Evolutionary conservation across 1,139 yeast genomes (phyloP), one percentile per base, ranked within the genome.

Genomic region (Hanseniaspora uvarum): DNA sequence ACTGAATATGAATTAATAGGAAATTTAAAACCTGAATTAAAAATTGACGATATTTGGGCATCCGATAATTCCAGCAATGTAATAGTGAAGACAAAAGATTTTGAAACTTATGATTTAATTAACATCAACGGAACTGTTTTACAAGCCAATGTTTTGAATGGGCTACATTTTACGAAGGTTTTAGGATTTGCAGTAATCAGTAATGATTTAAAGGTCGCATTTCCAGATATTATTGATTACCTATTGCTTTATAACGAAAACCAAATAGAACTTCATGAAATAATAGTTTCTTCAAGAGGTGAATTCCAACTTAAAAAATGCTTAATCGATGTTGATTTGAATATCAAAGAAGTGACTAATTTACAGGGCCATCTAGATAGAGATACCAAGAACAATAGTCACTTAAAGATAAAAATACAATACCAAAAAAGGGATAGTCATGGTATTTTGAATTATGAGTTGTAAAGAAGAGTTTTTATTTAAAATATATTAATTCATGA

Each of bases 171-270:
- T 36, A 5, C 16, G 10, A 21, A 21, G 18, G 11, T 49, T 3
- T 3, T 37, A 16, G 39, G 41, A 6, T 50, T 50, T 50, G 48
- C 26, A 5, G 44, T 24, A n/a, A n/a, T 50, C 14, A 16, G 37
- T 24, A 19, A 23, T 36, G 28, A 12, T 11, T 46, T 50, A 4
- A 41, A 50, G 33, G 43, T 36, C 14, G 40, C 19, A 5, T 44
- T 21, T 30, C 21, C 49, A 0, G 38, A 50, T 19, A 23, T 50
- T 2, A 50, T 50, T 16, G 53, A 50, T 23, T 50, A 50, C 12
- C 4, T 50, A 5, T 8, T 50, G 18, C 7, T 43, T 12, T 5
- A 16, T 19, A 8, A 33, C 11, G 23, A 28, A 4, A 11, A 7
- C 16, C 6, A 36, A 19, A 34, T 50, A 14, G 21, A 14, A 19